phyloP scores from a whole-genome alignment of 108 stramenopile genomes.

The Fistulifera pelliculosa region DNA sequence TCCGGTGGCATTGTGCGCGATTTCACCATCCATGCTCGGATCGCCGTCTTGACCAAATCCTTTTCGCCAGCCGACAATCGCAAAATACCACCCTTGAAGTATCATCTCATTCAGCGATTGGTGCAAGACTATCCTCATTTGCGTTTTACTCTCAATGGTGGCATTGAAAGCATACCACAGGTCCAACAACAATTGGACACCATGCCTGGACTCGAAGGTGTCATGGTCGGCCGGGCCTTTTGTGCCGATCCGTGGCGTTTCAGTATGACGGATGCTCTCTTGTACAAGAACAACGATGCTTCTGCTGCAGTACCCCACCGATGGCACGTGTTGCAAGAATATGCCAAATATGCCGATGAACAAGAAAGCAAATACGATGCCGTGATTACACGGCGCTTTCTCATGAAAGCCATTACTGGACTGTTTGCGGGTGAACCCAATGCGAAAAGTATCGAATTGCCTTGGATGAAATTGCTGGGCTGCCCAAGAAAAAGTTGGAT shows the following conservation, averaged over 20 bases:
- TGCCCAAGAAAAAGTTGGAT: conserved; percentile 39
- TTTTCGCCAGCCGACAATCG: conserved; percentile 95
- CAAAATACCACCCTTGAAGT: conserved; percentile 89
- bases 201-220: conserved; percentile 52
- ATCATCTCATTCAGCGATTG: conserved; percentile 64
- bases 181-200: conserved; percentile 50
- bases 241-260: conserved; percentile 83
- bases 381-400: conserved; percentile 51
- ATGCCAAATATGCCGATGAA: conserved; percentile 62
- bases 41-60: conserved; percentile 83
- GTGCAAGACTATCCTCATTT: conserved; percentile 75
- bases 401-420: conserved; percentile 64
- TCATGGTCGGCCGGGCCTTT: conserved; percentile 80
- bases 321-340: conserved; percentile 55
- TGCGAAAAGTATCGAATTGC: conserved; percentile 76
- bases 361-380: conserved; percentile 57
- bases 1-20: conserved; percentile 74
- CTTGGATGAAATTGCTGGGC: conserved; percentile 62
- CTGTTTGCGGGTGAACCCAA: conserved; percentile 80
- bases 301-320: conserved; percentile 39
- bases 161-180: conserved; percentile 57
- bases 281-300: conserved; percentile 27
- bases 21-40: conserved; percentile 95
- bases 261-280: conserved; percentile 62
- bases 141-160: conserved; percentile 82